These are phyloP conservation scores for Picea glauca DNA, from an alignment of 75 land plant species.

Conservation along the genomic window DNA sequence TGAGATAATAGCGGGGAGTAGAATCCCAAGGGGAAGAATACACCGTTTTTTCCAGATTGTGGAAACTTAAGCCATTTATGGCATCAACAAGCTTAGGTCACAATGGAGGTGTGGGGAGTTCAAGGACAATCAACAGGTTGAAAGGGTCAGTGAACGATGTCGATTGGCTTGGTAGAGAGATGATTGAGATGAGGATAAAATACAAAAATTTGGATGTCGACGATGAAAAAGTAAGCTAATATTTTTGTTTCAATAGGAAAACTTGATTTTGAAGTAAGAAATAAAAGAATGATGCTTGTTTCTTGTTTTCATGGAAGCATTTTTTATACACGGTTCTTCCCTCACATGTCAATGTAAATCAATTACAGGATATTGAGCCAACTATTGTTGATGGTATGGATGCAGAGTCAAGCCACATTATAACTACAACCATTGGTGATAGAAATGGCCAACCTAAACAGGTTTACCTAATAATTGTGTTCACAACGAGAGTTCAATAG, in stretches of 20 bases:
- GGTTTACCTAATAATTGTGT: constrained; percentile 29
- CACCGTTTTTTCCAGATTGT: too few species aligned
- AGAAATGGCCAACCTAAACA: constrained; percentile 91
- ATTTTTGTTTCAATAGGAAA: neutral
- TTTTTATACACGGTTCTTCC: too few species aligned
- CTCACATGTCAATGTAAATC: too few species aligned
- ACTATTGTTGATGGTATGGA: constrained; percentile 23
- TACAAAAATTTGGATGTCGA: constrained; percentile 50
- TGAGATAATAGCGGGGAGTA: too few species aligned
- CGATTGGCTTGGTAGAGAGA: constrained; percentile 79
- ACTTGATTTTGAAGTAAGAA: neutral
- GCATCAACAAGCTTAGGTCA: too few species aligned
- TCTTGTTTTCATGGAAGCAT: too few species aligned
- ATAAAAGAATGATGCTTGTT: neutral
- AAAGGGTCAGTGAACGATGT: constrained; percentile 59
- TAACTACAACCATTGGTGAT: constrained; percentile 79
- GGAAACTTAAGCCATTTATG: too few species aligned
- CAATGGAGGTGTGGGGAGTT: too few species aligned
- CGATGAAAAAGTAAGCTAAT: constrained; percentile 61
- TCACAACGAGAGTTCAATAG: neutral
- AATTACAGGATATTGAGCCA: constrained; percentile 12
- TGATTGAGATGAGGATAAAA: constrained; percentile 86
- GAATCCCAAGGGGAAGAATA: too few species aligned
- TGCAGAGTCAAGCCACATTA: constrained; percentile 84
- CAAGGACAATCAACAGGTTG: too few species aligned